Evolutionary conservation across 208 protist species (phyloP).

Genomic region (Lotmaria passim): DNA sequence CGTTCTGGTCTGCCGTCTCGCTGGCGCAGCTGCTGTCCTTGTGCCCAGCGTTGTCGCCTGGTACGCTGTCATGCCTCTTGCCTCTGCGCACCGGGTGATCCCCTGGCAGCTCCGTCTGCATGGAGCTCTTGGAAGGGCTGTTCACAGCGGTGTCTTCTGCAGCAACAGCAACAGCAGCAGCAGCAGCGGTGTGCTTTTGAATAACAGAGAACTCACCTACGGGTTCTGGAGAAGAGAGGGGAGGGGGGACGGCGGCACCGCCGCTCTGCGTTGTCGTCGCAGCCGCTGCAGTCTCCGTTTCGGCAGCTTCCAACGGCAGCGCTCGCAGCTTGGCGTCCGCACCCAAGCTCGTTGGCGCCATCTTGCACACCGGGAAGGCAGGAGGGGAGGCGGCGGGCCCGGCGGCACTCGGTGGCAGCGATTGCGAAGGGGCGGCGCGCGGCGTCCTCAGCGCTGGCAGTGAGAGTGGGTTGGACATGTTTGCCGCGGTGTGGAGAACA

Average conservation of each 20-base stretch:
- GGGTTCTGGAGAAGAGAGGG: too few relatives aligned
- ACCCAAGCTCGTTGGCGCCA: neutral
- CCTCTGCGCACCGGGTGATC: too few relatives aligned
- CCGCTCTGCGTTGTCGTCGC: neutral
- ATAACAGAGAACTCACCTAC: too few relatives aligned
- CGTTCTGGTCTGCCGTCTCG: neutral
- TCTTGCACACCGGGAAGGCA: neutral
- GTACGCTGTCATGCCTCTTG: too few relatives aligned
- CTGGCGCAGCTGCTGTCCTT: neutral
- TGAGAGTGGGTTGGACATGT: slow-evolving; percentile 4
- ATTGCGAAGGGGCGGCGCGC: neutral
- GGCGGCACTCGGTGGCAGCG: neutral
- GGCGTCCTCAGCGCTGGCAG: neutral
- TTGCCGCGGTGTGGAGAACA: too few relatives aligned
- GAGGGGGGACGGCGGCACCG: too few relatives aligned
- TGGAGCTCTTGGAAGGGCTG: too few relatives aligned
- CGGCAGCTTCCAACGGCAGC: slow-evolving; percentile 4
- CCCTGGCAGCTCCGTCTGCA: too few relatives aligned
- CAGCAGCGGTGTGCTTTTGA: too few relatives aligned
- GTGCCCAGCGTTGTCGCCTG: too few relatives aligned
- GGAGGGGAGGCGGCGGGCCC: neutral
- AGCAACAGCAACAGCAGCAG: too few relatives aligned
- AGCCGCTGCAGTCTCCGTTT: neutral
- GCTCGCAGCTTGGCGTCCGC: neutral
- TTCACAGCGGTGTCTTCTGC: too few relatives aligned